Percentiles rank a stretch among this genome's conserved stretches.
Evolutionary conservation across 768 basidiomycete species (phyloP).

Genomic region (Leccinum uliginosum): DNA sequence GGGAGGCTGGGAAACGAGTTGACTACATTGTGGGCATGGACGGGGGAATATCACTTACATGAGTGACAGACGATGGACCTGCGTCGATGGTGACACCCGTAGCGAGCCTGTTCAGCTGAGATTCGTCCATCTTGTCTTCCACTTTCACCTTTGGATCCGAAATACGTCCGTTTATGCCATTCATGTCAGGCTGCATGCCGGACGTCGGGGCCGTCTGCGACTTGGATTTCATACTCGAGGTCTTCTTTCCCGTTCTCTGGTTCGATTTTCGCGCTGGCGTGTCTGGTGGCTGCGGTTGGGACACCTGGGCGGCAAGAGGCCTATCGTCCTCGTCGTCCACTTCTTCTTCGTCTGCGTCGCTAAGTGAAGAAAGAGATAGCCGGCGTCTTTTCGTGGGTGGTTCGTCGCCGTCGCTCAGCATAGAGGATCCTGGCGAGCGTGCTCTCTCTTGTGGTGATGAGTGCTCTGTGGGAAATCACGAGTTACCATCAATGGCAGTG

Average conservation of each 20-base stretch:
- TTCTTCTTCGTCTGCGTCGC: slow-evolving; percentile 36
- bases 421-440: slow-evolving; percentile 37
- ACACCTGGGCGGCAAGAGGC: slow-evolving; percentile 50
- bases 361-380: slow-evolving; percentile 53
- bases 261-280: slow-evolving; percentile 30
- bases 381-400: slow-evolving; percentile 51
- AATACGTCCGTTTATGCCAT: slow-evolving; percentile 43
- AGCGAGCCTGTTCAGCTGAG: slow-evolving; percentile 69
- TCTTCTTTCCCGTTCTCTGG: slow-evolving; percentile 52
- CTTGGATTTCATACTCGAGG: slow-evolving; percentile 55
- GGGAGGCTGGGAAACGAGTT: slow-evolving; percentile 40
- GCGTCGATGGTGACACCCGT: slow-evolving; percentile 80
- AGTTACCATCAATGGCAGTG: neutral
- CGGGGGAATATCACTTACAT: slow-evolving; percentile 35
- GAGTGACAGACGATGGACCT: slow-evolving; percentile 40
- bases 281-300: slow-evolving; percentile 26
- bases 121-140: slow-evolving; percentile 78
- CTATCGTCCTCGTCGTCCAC: slow-evolving; percentile 59
- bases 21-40: neutral
- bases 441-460: slow-evolving; percentile 19
- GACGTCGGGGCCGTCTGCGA: slow-evolving; percentile 51
- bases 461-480: slow-evolving; percentile 19
- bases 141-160: slow-evolving; percentile 56
- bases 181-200: slow-evolving; percentile 37
- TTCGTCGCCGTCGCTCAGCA: slow-evolving; percentile 41